Evolutionary conservation across 1,139 yeast species (phyloP).

Genomic region (Nakaseomyces bracarensis): DNA sequence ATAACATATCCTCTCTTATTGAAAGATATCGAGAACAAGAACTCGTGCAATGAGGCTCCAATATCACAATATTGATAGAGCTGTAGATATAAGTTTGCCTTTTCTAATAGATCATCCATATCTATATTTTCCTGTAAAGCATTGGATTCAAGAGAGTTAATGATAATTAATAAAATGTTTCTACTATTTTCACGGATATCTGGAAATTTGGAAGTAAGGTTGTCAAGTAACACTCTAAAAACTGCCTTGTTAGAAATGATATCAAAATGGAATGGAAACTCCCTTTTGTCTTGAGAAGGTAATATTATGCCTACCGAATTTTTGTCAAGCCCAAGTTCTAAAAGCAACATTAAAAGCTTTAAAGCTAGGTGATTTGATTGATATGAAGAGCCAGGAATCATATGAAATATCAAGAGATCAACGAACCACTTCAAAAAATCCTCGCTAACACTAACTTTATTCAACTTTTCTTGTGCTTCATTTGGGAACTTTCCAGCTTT

Average conservation of each 20-base stretch:
- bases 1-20: constrained; percentile 16
- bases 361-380: constrained; percentile 49
- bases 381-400: constrained; percentile 65
- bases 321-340: constrained; percentile 51
- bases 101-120: constrained; percentile 28
- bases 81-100: constrained; percentile 42
- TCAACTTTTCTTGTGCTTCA: constrained; percentile 31
- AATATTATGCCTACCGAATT: constrained; percentile 34
- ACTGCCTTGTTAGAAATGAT: constrained; percentile 36
- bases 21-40: constrained; percentile 34
- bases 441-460: constrained; percentile 31
- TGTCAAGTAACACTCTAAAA: constrained; percentile 47
- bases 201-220: constrained; percentile 62
- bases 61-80: constrained; percentile 74
- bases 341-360: constrained; percentile 41
- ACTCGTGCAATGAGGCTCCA: constrained; percentile 60
- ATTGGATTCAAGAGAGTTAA: constrained; percentile 21
- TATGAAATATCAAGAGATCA: constrained; percentile 35
- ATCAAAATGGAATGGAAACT: constrained; percentile 38
- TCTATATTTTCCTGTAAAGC: constrained; percentile 15
- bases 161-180: constrained; percentile 43
- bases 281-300: constrained; percentile 17
- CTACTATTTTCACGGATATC: constrained; percentile 57
- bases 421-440: constrained; percentile 41
- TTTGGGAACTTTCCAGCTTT: constrained; percentile 33